These are phyloP conservation scores for Fragaria vesca DNA, from an alignment of 306 rosid species.

Conservation along the genomic window DNA sequence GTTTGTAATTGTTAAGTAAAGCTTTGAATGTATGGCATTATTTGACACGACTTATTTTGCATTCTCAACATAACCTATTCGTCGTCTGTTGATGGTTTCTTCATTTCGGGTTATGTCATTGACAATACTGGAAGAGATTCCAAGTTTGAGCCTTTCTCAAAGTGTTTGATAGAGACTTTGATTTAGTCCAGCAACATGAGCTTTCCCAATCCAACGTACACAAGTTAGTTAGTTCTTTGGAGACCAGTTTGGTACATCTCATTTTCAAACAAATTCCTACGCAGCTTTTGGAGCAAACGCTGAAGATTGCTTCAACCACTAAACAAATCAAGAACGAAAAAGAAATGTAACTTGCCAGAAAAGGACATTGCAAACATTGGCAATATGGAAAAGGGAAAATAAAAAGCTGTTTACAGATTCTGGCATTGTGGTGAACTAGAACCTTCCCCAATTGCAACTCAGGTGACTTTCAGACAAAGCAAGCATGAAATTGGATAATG, in stretches of 20 bases:
- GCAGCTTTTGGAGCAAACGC: not conserved
- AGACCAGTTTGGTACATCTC: not conserved
- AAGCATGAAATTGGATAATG: slow-evolving; percentile 26
- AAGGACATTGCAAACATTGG: not conserved
- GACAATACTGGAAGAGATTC: not conserved
- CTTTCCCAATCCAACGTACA: not conserved
- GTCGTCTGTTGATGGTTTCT: not conserved
- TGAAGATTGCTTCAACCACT: not conserved
- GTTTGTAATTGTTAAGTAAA: not conserved
- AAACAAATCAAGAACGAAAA: not conserved
- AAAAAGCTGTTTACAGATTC: not conserved
- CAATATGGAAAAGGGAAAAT: not conserved
- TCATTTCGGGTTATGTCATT: not conserved
- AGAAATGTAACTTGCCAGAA: not conserved
- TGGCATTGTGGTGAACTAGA: not conserved
- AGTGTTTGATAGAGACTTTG: not conserved
- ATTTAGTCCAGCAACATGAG: not conserved
- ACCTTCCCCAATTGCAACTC: slow-evolving; percentile 1
- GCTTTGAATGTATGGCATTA: not conserved
- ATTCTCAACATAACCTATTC: not conserved
- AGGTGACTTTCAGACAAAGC: slow-evolving; percentile 3
- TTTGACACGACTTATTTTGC: not conserved
- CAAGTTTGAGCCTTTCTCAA: not conserved
- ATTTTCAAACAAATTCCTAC: not conserved
- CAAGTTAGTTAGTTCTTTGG: not conserved